Conservation (phyloP, 768 basidiomycete species). For the Mycena haematopus region DNA sequence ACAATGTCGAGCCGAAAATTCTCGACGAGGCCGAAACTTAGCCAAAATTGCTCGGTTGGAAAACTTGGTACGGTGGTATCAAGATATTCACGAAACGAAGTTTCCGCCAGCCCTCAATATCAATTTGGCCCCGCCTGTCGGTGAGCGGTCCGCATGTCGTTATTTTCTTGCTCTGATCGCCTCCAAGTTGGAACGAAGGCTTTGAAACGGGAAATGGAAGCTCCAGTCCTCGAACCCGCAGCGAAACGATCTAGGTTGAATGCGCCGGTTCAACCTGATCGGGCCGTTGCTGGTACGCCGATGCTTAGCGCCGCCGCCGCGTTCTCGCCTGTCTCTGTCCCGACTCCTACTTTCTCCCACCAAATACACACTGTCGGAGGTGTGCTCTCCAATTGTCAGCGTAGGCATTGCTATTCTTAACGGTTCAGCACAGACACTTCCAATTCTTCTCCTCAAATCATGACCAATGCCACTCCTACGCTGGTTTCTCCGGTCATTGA, state of each 20-base stretch:
- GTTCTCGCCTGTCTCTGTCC: background rate
- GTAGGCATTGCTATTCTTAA: background rate
- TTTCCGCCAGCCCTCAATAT: background rate
- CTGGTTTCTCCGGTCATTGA: conserved; percentile 7
- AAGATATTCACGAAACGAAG: background rate
- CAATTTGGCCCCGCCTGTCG: background rate
- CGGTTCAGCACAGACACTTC: background rate
- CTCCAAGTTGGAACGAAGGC: background rate
- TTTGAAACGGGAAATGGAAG: background rate
- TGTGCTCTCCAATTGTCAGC: background rate
- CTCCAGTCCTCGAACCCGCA: background rate
- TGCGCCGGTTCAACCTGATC: background rate
- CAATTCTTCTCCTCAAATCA: background rate
- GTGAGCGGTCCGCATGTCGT: background rate
- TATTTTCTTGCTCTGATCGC: background rate
- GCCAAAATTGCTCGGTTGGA: conserved; percentile 5
- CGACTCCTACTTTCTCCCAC: background rate
- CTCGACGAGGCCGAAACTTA: background rate
- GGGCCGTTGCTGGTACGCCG: background rate
- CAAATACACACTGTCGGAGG: background rate
- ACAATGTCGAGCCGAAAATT: conserved; percentile 1
- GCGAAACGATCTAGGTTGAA: conserved; percentile 12
- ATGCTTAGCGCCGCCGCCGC: background rate
- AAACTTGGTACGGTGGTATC: background rate
- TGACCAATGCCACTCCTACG: background rate